Base-by-base conservation (phyloP, 1,284 basidiomycete genomes). In the Austroboletus niveus region DNA sequence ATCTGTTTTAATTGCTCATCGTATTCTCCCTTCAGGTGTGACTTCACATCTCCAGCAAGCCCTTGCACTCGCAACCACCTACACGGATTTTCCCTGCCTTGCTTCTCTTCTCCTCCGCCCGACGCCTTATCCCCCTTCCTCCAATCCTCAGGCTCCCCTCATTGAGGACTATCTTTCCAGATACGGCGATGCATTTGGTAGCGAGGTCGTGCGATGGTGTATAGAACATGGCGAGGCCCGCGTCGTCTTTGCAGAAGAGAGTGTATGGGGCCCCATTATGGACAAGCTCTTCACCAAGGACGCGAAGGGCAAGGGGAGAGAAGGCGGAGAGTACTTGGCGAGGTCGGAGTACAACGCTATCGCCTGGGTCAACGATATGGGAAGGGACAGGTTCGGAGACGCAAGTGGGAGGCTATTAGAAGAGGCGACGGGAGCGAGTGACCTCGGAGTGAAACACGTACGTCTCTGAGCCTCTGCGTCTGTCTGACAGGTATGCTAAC, bases 311-410 rank as follows among this genome's bases (percentile, higher is more conserved):
- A 69, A 68, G 45, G 47, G 30, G 1, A 60, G 44, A 46, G 67
- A 67, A 4, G 64, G 52, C 6, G 57, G 63, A 20, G 55, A 51
- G 5, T 34, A 40, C 14, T 41, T 30, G 14, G 36, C 32, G 2
- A 52, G 17, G 35, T 47, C 55, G 35, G 66, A 67, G 40, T 65
- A 59, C 17, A 68, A 84, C 12, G 72, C 81, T 15, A 79, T 94
- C 44, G 88, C 90, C 0, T 99, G 96, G 97, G 76, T 98, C 41
- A 90, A 98, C 67, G 86, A 97, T 68, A 72, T 98, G 41, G 85
- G 84, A 1, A 84, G 87, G 54, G 75, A 75, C 20, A 76, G 83
- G 36, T 92, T 85, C 65, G 80, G 77, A 8, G 70, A 74, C 4
- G 92, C 93, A 2, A 84, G 87, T 1, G 62, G 70, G 15, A 79